A percentile compares a stretch with the other conserved stretches of the same genome.
These are phyloP conservation scores for Nymphaea thermarum DNA, from an alignment of 164 flowering plant species.

Conservation along the genomic window DNA sequence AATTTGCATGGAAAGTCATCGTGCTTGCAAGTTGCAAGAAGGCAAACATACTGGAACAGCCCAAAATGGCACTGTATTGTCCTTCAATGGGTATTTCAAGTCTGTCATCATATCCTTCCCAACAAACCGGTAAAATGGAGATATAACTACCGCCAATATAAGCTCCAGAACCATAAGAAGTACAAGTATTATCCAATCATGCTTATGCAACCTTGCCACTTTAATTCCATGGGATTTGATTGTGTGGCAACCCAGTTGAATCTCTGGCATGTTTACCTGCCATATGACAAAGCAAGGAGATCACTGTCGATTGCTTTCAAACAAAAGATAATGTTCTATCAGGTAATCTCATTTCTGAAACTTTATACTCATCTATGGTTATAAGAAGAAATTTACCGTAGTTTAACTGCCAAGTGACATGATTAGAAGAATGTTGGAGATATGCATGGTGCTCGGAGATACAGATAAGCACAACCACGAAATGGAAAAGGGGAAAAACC, in stretches of 20 bases:
- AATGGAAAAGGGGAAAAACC: too few relatives aligned
- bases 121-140: slow-evolving; percentile 86
- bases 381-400: too few relatives aligned
- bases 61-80: slow-evolving; percentile 28
- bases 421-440: too few relatives aligned
- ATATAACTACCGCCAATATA: slow-evolving; percentile 41
- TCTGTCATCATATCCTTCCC: slow-evolving; percentile 82
- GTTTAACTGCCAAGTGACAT: too few relatives aligned
- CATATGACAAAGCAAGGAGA: background rate
- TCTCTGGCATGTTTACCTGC: slow-evolving; percentile 22
- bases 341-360: too few relatives aligned
- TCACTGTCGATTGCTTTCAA: too few relatives aligned
- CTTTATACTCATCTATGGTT: too few relatives aligned
- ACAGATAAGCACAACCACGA: too few relatives aligned
- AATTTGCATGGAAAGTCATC: background rate
- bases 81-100: slow-evolving; percentile 28
- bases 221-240: slow-evolving; percentile 62
- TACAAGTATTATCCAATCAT: slow-evolving; percentile 78
- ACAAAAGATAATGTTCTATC: too few relatives aligned
- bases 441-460: too few relatives aligned
- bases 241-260: slow-evolving; percentile 67
- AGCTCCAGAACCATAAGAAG: slow-evolving; percentile 49
- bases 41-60: slow-evolving; percentile 23
- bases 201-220: slow-evolving; percentile 60
- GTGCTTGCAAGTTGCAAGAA: background rate